Evolutionary conservation across 1,284 basidiomycete species (phyloP).

Genomic region (Ceratobasidium sp.): DNA sequence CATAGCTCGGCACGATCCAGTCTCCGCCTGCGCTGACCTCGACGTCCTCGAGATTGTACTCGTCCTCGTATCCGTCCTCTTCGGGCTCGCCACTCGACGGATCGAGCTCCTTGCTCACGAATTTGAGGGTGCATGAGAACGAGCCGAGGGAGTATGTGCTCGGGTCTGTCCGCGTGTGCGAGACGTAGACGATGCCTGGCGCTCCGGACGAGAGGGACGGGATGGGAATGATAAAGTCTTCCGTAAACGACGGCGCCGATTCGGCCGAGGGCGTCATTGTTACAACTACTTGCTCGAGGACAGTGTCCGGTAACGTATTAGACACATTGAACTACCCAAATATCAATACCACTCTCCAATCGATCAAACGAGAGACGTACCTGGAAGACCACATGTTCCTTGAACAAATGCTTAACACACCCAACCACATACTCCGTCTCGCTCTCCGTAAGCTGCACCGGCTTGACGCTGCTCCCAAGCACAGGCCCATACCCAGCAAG

Average conservation of each 20-base stretch:
- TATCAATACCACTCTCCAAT: neutral
- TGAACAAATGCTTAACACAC: constrained; percentile 97
- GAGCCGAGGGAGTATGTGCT: constrained; percentile 83
- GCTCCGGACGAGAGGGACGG: constrained; percentile 72
- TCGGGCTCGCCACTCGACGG: constrained; percentile 97
- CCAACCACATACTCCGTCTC: constrained; percentile 99
- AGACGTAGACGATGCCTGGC: constrained; percentile 90
- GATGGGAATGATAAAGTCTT: constrained; percentile 95
- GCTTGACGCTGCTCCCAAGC: constrained; percentile 86
- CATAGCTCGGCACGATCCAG: constrained; percentile 94
- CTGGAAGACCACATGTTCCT: constrained; percentile 96
- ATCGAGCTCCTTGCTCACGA: constrained; percentile 97
- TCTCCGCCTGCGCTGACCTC: constrained; percentile 91
- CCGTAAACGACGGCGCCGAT: constrained; percentile 69
- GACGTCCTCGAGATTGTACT: constrained; percentile 97
- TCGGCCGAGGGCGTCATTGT: constrained; percentile 86
- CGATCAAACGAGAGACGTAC: constrained; percentile 56
- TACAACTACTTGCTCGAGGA: constrained; percentile 95
- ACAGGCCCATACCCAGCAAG: constrained; percentile 87
- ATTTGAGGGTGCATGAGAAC: constrained; percentile 95
- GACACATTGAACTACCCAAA: constrained; percentile 88
- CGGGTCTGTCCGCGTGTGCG: constrained; percentile 85
- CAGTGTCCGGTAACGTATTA: constrained; percentile 98
- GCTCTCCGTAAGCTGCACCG: constrained; percentile 89
- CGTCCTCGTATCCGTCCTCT: constrained; percentile 98